Percentiles rank a stretch among this genome's conserved stretches.
These are phyloP conservation scores for Leccinum cinnamomeum DNA, from an alignment of 1,284 basidiomycete species.

Conservation along the genomic window DNA sequence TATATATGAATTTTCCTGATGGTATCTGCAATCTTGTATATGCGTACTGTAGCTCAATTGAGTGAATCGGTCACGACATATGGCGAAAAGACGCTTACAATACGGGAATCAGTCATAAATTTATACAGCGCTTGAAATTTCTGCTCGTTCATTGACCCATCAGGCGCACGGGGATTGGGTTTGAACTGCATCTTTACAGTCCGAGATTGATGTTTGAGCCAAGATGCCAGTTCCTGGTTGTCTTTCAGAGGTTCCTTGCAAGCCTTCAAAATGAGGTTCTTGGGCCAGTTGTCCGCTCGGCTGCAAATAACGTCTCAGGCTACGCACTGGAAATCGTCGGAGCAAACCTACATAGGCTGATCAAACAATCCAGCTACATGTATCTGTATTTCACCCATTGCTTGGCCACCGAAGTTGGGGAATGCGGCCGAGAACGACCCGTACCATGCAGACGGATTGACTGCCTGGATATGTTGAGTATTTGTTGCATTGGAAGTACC, in stretches of 20 bases:
- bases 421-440: conserved; percentile 53
- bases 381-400: conserved; percentile 45
- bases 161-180: conserved; percentile 24
- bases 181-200: conserved; percentile 39
- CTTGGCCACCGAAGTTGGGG: conserved; percentile 39
- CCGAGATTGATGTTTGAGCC: conserved; percentile 44
- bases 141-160: conserved; percentile 40
- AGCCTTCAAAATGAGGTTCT: conserved; percentile 42
- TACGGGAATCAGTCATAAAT: conserved; percentile 42
- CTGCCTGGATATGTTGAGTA: conserved; percentile 5
- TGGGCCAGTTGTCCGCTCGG: conserved; percentile 55
- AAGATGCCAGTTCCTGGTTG: conserved; percentile 42
- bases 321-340: neutral
- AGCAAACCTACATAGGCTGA: neutral
- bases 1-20: conserved; percentile 42
- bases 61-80: conserved; percentile 8
- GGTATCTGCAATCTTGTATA: conserved; percentile 54
- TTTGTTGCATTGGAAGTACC: conserved; percentile 7
- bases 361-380: conserved; percentile 38
- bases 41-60: conserved; percentile 48
- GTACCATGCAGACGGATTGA: conserved; percentile 41
- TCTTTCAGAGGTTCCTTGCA: conserved; percentile 45
- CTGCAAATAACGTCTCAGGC: conserved; percentile 36
- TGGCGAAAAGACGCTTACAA: conserved; percentile 39
- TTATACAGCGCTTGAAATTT: conserved; percentile 41